Percentiles rank a stretch among this genome's conserved stretches.
These are phyloP conservation scores for Chloromonas sp. DNA, from an alignment of 163 green algal species.

Conservation along the genomic window DNA sequence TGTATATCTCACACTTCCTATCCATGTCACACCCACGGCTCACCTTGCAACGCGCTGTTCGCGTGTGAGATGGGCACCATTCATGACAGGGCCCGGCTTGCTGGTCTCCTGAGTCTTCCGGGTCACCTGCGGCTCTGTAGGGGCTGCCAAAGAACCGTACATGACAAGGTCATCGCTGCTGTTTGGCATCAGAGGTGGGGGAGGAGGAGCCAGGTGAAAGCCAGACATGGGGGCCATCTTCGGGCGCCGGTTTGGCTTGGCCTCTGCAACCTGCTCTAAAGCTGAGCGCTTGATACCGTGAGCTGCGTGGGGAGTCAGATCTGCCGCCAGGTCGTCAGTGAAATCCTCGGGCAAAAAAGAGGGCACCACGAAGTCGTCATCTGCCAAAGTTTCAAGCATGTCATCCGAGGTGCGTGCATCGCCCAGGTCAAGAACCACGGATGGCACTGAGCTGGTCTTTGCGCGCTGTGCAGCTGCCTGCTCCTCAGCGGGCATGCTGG, in stretches of 20 bases:
- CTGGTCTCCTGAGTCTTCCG: neutral
- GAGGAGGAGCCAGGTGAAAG: neutral
- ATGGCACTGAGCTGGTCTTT: neutral
- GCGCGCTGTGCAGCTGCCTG: neutral
- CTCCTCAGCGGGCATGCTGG: neutral
- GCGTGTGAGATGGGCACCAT: constrained; percentile 16
- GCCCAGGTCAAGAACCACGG: neutral
- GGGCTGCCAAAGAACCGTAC: neutral
- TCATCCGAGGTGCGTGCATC: neutral
- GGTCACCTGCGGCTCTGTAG: neutral
- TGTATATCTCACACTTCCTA: neutral
- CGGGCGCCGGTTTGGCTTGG: constrained; percentile 9
- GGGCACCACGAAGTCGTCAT: constrained; percentile 3
- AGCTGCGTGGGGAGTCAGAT: neutral
- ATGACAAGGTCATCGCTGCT: neutral
- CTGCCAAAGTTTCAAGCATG: neutral
- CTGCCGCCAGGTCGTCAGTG: neutral
- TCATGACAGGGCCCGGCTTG: neutral
- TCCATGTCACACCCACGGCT: neutral
- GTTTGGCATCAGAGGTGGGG: neutral
- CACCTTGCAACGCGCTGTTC: constrained; percentile 34
- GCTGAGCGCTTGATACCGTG: constrained; percentile 8
- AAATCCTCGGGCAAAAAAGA: neutral
- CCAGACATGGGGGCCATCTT: neutral
- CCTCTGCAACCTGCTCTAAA: neutral